A percentile compares a stretch with the other conserved stretches of the same genome.
Conservation (phyloP, 371 early-diverging fungal genomes). For the Mortierella sp. region DNA sequence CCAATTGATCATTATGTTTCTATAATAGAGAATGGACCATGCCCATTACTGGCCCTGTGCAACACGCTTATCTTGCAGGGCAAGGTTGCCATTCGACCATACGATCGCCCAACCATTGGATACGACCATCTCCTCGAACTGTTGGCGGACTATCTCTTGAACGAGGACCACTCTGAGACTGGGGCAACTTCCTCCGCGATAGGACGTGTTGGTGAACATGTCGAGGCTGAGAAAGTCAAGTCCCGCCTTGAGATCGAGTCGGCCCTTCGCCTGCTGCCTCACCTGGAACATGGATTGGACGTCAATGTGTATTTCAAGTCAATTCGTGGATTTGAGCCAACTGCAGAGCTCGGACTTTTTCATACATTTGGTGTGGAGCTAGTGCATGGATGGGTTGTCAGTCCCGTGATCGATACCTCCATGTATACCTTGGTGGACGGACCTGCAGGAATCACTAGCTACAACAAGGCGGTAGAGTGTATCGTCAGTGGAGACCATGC, state of each 20-base stretch:
- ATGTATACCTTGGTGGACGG: conserved; percentile 68
- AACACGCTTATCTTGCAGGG: conserved; percentile 88
- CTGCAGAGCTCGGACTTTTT: conserved; percentile 81
- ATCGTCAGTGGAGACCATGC: conserved; percentile 78
- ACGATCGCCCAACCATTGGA: conserved; percentile 69
- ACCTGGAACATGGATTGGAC: conserved; percentile 75
- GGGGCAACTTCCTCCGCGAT: conserved; percentile 17
- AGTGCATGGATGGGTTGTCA: conserved; percentile 93
- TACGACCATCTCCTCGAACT: conserved; percentile 80
- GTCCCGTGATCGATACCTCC: conserved; percentile 76
- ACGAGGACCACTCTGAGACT: conserved; percentile 31
- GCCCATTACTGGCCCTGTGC: conserved; percentile 89
- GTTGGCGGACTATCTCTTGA: conserved; percentile 80
- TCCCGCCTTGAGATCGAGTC: conserved; percentile 55
- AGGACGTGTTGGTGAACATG: conserved; percentile 28
- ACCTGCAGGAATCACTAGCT: conserved; percentile 65
- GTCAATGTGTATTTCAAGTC: conserved; percentile 88
- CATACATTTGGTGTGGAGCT: conserved; percentile 83
- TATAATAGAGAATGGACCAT: conserved; percentile 86
- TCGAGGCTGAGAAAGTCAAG: conserved; percentile 30
- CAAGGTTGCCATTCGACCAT: conserved; percentile 72
- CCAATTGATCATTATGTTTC: not conserved
- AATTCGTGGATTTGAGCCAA: conserved; percentile 83
- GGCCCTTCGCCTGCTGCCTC: conserved; percentile 64
- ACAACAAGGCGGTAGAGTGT: conserved; percentile 86